phyloP scores from a whole-genome alignment of 2,329 filamentous ascomycete species.

The Cryphonectria japonica region DNA sequence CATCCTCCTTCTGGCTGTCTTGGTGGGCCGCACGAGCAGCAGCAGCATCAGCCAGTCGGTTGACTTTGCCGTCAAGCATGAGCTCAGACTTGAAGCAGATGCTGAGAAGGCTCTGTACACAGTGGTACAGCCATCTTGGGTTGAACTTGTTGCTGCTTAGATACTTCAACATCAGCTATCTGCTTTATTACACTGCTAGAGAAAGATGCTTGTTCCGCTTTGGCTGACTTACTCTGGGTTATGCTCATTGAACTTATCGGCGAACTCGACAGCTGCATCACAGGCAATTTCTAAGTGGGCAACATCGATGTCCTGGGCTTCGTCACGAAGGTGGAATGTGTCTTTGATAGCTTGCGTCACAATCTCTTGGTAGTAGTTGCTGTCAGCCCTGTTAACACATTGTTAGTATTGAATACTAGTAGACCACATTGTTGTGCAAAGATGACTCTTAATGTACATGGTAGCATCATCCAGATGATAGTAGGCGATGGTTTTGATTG shows the following conservation, averaged over 20 bases:
- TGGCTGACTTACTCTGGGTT: conserved; percentile 3
- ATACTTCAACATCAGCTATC: not conserved
- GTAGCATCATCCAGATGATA: not conserved
- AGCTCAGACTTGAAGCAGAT: conserved; percentile 11
- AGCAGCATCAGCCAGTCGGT: not conserved
- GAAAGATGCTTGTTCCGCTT: not conserved
- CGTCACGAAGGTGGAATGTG: conserved; percentile 8
- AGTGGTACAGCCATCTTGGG: conserved; percentile 15
- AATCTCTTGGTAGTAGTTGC: not conserved
- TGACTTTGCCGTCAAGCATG: not conserved
- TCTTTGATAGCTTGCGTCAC: not conserved
- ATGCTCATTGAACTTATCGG: not conserved
- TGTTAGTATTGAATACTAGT: not conserved
- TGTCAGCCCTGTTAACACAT: not conserved
- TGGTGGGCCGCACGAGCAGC: not conserved
- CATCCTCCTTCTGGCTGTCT: not conserved
- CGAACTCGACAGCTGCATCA: conserved; percentile 20
- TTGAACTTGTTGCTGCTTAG: not conserved
- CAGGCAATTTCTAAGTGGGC: conserved; percentile 22
- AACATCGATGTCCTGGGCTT: conserved; percentile 10
- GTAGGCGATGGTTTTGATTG: not conserved
- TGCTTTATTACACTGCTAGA: not conserved
- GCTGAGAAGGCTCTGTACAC: conserved; percentile 12
- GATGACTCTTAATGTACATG: not conserved
- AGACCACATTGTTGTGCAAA: not conserved